Evolutionary conservation across 2,329 filamentous ascomycete species (phyloP).

Genomic region (Fusarium mangiferae): DNA sequence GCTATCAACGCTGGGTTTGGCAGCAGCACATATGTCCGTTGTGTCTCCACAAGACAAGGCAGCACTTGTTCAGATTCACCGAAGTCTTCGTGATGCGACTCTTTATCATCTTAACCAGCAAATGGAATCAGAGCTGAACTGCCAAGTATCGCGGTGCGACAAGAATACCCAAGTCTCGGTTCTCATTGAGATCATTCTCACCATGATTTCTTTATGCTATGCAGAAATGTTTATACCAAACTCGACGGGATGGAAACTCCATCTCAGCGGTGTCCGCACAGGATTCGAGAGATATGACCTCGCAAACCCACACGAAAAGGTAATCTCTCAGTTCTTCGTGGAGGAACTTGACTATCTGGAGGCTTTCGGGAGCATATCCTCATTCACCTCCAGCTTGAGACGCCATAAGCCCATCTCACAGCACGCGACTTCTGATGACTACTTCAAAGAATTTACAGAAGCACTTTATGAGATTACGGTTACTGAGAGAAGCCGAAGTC

Average conservation of each 20-base stretch:
- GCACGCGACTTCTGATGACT: not conserved
- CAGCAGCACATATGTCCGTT: slow-evolving; percentile 5
- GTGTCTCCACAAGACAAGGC: not conserved
- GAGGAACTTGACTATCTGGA: not conserved
- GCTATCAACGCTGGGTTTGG: not conserved
- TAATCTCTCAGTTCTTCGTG: not conserved
- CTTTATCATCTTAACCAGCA: not conserved
- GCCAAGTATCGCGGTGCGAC: not conserved
- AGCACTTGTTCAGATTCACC: not conserved
- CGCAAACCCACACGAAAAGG: not conserved
- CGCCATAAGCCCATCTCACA: not conserved
- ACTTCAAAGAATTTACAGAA: not conserved
- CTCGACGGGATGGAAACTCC: not conserved
- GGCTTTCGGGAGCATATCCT: not conserved
- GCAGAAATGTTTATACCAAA: not conserved
- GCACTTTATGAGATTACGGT: not conserved
- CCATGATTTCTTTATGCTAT: not conserved
- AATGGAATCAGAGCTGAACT: not conserved
- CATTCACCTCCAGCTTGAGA: not conserved
- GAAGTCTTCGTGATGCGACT: not conserved
- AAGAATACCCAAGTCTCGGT: not conserved
- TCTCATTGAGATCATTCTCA: not conserved
- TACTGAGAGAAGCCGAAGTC: not conserved
- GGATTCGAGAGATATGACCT: not conserved
- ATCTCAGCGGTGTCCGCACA: not conserved